These are phyloP conservation scores for Gracilariopsis chorda DNA, from an alignment of 23 red algal species.

Conservation along the genomic window DNA sequence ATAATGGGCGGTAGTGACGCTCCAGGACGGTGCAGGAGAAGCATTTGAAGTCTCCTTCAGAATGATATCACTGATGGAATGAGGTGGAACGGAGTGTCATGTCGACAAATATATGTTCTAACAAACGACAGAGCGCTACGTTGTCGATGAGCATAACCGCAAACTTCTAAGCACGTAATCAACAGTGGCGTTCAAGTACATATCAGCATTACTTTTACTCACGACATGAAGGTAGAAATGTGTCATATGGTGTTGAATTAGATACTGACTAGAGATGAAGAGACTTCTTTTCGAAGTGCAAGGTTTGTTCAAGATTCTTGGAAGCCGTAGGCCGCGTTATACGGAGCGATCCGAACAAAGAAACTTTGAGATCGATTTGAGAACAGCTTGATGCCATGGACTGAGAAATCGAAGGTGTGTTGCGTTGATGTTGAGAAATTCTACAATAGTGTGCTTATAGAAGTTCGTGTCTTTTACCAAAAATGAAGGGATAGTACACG, in stretches of 20 bases:
- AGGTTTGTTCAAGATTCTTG: conserved; percentile 49
- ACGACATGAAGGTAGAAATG: too few relatives aligned
- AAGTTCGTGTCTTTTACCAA: too few relatives aligned
- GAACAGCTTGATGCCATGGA: conserved; percentile 48
- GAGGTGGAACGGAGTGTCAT: conserved; percentile 50
- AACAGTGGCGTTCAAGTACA: conserved; percentile 20
- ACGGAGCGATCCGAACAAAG: conserved; percentile 43
- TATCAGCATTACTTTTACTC: too few relatives aligned
- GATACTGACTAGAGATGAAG: too few relatives aligned
- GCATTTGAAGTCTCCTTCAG: conserved; percentile 64
- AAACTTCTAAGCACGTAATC: not conserved
- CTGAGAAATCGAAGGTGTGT: conserved; percentile 64
- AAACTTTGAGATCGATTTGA: conserved; percentile 3
- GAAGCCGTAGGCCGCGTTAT: conserved; percentile 66
- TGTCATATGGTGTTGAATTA: too few relatives aligned
- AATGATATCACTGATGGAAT: conserved; percentile 66
- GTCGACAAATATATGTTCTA: conserved; percentile 69
- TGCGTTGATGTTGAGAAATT: too few relatives aligned
- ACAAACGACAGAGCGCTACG: conserved; percentile 52
- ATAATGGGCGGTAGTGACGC: conserved; percentile 61
- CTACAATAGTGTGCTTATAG: too few relatives aligned
- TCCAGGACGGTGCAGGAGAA: conserved; percentile 49
- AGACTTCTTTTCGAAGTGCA: conserved; percentile 3
- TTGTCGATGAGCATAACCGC: conserved; percentile 55
- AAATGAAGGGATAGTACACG: too few relatives aligned